Conservation (phyloP, 257 asterid genomes). For the Solanum okadae region DNA sequence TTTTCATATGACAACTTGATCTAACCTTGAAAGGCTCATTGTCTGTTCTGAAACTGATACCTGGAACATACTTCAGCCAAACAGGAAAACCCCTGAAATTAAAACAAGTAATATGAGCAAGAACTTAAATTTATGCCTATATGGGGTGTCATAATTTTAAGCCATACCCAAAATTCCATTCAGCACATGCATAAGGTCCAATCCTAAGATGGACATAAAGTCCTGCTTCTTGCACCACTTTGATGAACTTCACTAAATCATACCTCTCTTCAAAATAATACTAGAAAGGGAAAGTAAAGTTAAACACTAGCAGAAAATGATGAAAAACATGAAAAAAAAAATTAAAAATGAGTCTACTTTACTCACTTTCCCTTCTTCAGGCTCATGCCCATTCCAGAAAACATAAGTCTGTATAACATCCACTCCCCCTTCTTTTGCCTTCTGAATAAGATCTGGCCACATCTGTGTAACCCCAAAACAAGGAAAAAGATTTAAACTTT, state of each 20-base stretch:
- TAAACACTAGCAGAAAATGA: background rate
- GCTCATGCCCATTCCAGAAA: slow-evolving; percentile 97
- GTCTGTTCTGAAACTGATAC: slow-evolving; percentile 35
- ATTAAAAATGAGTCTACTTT: background rate
- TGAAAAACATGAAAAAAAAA: background rate
- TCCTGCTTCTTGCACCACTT: slow-evolving; percentile 77
- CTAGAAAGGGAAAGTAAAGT: slow-evolving; percentile 18
- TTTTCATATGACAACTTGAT: background rate
- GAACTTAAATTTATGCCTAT: background rate
- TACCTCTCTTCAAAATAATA: slow-evolving; percentile 84
- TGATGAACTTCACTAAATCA: slow-evolving; percentile 87
- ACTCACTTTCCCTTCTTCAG: slow-evolving; percentile 75
- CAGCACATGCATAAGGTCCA: slow-evolving; percentile 99
- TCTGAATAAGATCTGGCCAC: slow-evolving; percentile 97
- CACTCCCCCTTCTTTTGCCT: slow-evolving; percentile 90
- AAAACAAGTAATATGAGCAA: background rate
- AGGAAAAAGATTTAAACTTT: background rate
- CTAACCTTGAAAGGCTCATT: slow-evolving; percentile 41
- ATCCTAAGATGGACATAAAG: slow-evolving; percentile 83
- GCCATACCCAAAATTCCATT: slow-evolving; percentile 95
- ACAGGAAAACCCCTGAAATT: slow-evolving; percentile 38
- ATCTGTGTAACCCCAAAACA: slow-evolving; percentile 43
- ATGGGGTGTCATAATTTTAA: background rate
- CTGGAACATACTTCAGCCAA: slow-evolving; percentile 41
- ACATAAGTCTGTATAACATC: slow-evolving; percentile 96